These are phyloP conservation scores for Leccinellum rugosiceps DNA, from an alignment of 768 basidiomycete genomes.

Conservation along the genomic window DNA sequence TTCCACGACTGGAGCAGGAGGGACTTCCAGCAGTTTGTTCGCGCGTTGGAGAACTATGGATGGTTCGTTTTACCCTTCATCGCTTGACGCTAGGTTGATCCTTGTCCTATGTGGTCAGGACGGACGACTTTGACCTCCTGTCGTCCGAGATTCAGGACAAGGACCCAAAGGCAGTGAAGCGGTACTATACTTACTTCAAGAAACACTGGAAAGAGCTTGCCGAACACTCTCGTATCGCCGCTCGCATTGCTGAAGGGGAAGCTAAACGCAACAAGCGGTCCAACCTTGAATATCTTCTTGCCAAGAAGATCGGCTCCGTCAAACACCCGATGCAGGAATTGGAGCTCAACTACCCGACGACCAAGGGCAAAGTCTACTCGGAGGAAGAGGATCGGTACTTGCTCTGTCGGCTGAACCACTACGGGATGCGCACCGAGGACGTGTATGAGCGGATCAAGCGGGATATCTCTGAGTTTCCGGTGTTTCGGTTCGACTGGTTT, in stretches of 20 bases:
- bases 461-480: constrained; percentile 94
- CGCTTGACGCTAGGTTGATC: background rate
- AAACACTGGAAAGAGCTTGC: constrained; percentile 76
- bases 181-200: constrained; percentile 82
- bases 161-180: constrained; percentile 68
- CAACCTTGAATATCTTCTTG: constrained; percentile 73
- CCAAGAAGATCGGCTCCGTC: constrained; percentile 79
- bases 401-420: constrained; percentile 83
- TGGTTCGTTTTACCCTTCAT: constrained; percentile 49
- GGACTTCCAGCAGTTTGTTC: constrained; percentile 90
- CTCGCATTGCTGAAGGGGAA: constrained; percentile 87
- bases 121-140: constrained; percentile 61
- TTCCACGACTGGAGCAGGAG: constrained; percentile 91
- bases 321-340: constrained; percentile 96
- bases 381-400: constrained; percentile 98
- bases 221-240: constrained; percentile 77
- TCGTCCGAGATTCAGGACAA: constrained; percentile 85
- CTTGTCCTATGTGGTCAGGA: constrained; percentile 38
- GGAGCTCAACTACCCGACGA: constrained; percentile 90
- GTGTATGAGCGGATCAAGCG: constrained; percentile 94
- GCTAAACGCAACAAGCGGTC: constrained; percentile 85
- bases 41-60: constrained; percentile 75
- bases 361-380: constrained; percentile 94
- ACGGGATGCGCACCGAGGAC: constrained; percentile 85
- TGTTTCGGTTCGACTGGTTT: constrained; percentile 98